Conservation (phyloP, 345 rosid species). For the Aegle marmelos region DNA sequence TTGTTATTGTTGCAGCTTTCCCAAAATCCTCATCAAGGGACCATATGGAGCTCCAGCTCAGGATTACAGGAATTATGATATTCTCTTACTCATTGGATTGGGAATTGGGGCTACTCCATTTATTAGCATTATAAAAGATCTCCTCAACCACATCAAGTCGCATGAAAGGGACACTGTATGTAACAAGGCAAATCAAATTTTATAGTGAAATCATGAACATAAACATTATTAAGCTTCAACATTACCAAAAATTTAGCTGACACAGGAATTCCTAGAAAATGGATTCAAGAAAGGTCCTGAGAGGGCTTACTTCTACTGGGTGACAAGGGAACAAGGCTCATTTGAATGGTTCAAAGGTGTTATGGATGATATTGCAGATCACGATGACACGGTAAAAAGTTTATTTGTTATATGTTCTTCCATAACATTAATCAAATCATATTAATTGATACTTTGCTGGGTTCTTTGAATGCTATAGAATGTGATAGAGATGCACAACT, state of each 20-base stretch:
- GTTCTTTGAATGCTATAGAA: conserved; percentile 36
- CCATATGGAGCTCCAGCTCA: conserved; percentile 99
- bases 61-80: conserved; percentile 67
- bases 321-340: conserved; percentile 91
- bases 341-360: conserved; percentile 99
- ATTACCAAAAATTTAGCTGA: conserved; percentile 8
- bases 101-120: conserved; percentile 99
- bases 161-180: conserved; percentile 34
- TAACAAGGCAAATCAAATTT: neutral
- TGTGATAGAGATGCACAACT: conserved; percentile 96
- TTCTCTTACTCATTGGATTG: conserved; percentile 74
- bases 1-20: conserved; percentile 49
- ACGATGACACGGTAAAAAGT: conserved; percentile 48
- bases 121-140: conserved; percentile 88
- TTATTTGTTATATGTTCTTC: neutral
- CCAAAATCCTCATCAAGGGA: conserved; percentile 72
- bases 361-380: conserved; percentile 94
- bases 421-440: neutral
- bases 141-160: conserved; percentile 60
- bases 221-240: neutral
- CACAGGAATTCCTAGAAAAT: conserved; percentile 1
- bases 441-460: neutral
- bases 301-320: conserved; percentile 97
- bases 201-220: neutral
- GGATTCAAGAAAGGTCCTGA: conserved; percentile 49